Evolutionary conservation across 2,329 filamentous ascomycete genomes (phyloP).

Genomic region (Lecanosticta acicola): DNA sequence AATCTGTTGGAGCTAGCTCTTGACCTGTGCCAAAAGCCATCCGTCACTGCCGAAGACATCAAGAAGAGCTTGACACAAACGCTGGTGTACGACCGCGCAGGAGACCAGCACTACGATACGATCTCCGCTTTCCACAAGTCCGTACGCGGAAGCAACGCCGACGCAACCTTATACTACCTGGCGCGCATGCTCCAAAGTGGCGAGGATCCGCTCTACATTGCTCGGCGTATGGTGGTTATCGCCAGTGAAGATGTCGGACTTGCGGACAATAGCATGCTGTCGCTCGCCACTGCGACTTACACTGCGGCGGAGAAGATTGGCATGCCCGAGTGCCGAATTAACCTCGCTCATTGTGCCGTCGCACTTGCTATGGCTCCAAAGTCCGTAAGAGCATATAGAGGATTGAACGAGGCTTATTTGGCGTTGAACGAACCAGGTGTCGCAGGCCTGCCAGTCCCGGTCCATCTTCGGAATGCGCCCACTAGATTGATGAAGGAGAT

Average conservation of each 20-base stretch:
- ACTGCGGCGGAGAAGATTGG: constrained; percentile 88
- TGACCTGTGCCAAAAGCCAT: constrained; percentile 61
- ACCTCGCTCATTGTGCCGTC: constrained; percentile 79
- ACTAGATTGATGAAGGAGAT: constrained; percentile 90
- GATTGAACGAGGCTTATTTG: constrained; percentile 70
- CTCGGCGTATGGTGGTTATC: constrained; percentile 87
- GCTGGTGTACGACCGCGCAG: constrained; percentile 86
- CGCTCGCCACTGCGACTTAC: constrained; percentile 79
- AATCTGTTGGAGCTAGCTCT: constrained; percentile 89
- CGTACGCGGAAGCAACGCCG: constrained; percentile 76
- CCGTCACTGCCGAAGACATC: constrained; percentile 65
- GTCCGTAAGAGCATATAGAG: constrained; percentile 80
- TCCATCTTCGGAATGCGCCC: constrained; percentile 87
- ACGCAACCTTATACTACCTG: constrained; percentile 90
- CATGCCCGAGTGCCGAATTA: constrained; percentile 90
- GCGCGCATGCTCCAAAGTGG: constrained; percentile 92
- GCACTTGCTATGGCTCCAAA: constrained; percentile 78
- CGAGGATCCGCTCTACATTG: constrained; percentile 88
- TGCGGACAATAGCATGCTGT: constrained; percentile 77
- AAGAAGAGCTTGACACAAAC: constrained; percentile 84
- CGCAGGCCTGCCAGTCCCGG: constrained; percentile 72
- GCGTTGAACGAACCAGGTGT: constrained; percentile 78
- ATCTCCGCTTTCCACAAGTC: constrained; percentile 98
- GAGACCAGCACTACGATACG: constrained; percentile 95
- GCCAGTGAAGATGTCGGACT: constrained; percentile 91